A percentile compares a stretch with the other conserved stretches of the same genome.
These are phyloP conservation scores for Priceomyces fermenticarens DNA, from an alignment of 805 yeast species.

Conservation along the genomic window DNA sequence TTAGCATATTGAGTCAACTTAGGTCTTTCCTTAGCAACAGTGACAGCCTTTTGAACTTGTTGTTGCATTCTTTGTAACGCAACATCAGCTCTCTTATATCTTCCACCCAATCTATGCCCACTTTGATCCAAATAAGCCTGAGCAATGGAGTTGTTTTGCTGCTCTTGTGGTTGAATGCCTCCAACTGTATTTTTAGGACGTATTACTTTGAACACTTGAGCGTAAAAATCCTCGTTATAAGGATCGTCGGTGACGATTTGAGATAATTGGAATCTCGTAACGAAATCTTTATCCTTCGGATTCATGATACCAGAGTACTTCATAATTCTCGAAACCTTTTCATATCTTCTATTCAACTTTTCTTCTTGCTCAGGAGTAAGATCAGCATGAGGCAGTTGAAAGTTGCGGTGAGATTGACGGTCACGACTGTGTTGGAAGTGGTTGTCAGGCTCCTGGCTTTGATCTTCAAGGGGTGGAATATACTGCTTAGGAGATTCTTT, in stretches of 20 bases:
- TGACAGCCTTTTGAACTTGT: conserved; percentile 94
- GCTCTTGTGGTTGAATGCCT: conserved; percentile 44
- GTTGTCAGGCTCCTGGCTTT: conserved; percentile 27
- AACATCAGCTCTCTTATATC: conserved; percentile 78
- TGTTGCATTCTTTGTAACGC: conserved; percentile 97
- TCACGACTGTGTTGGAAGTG: conserved; percentile 15
- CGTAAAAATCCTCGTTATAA: conserved; percentile 92
- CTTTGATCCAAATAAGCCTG: conserved; percentile 88
- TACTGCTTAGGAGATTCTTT: conserved; percentile 24
- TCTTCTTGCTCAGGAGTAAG: conserved; percentile 73
- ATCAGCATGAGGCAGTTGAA: conserved; percentile 25
- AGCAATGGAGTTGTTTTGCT: conserved; percentile 77
- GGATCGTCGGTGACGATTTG: conserved; percentile 98
- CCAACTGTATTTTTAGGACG: conserved; percentile 52
- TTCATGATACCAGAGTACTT: conserved; percentile 93
- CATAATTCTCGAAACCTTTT: conserved; percentile 70
- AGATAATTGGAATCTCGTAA: conserved; percentile 89
- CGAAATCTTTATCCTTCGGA: conserved; percentile 94
- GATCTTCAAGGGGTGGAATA: conserved; percentile 8
- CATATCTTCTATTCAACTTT: conserved; percentile 63
- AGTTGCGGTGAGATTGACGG: conserved; percentile 26
- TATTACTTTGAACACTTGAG: conserved; percentile 77
- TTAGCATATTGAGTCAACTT: conserved; percentile 60
- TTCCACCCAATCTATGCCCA: conserved; percentile 86
- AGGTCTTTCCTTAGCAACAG: conserved; percentile 88